Conservation (phyloP, 73 alveolate species). For the Paramecium tetraurelia region DNA sequence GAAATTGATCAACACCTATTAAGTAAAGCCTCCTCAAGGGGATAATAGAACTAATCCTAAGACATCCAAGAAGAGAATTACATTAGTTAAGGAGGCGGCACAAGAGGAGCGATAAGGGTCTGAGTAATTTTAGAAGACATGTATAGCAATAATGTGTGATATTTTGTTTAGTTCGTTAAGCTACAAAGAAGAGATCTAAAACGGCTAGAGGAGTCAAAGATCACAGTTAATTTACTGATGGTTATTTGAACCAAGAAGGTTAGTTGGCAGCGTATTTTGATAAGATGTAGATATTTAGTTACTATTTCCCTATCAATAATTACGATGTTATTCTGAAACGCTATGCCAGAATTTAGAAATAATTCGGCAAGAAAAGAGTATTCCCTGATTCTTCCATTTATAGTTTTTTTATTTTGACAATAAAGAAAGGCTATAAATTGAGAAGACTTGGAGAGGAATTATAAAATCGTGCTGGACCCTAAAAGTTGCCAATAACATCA, state of each 20-base stretch:
- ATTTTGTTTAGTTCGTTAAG: background rate
- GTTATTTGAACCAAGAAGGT: background rate
- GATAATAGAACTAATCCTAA: background rate
- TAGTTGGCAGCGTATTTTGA: background rate
- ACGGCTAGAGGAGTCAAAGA: background rate
- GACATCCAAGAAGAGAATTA: background rate
- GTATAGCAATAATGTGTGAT: background rate
- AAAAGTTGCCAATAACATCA: background rate
- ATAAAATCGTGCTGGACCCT: background rate
- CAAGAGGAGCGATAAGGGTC: background rate
- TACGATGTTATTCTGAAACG: background rate
- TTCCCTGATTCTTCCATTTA: constrained; percentile 14
- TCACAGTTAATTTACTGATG: background rate
- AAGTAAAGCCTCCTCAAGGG: background rate
- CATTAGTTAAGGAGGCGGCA: background rate
- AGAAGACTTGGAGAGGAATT: background rate
- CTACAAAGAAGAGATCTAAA: background rate
- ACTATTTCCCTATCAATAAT: background rate
- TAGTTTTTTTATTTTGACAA: background rate
- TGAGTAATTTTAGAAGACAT: background rate
- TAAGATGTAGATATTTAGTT: background rate
- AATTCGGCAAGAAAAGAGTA: background rate
- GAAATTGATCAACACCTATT: background rate
- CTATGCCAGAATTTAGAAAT: background rate
- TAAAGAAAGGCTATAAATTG: background rate